phyloP scores from a whole-genome alignment of 768 basidiomycete species.

The Daedalea quercina region DNA sequence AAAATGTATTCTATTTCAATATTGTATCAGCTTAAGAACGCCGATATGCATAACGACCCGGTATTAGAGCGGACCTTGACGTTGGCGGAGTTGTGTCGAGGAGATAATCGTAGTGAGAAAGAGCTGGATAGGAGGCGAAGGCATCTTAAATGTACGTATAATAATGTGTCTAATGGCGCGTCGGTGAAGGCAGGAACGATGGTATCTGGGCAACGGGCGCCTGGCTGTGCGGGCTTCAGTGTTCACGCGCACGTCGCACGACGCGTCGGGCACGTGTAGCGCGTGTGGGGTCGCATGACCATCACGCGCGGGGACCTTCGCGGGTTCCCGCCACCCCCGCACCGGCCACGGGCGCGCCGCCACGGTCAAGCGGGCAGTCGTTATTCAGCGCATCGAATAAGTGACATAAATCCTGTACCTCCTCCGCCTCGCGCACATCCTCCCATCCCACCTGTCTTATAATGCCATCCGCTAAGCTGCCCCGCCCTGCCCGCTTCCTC shows the following conservation, averaged over 20 bases:
- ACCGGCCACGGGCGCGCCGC: neutral
- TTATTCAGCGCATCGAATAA: too few species aligned
- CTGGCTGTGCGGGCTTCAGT: too few species aligned
- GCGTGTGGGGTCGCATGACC: slow-evolving; percentile 8
- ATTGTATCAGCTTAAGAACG: neutral
- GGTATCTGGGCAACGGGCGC: too few species aligned
- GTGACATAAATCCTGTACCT: neutral
- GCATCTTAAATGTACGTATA: slow-evolving; percentile 38
- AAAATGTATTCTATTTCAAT: slow-evolving; percentile 66
- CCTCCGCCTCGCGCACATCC: neutral
- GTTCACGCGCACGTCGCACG: neutral
- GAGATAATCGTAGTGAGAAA: slow-evolving; percentile 89
- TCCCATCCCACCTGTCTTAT: neutral
- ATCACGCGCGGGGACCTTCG: slow-evolving; percentile 4
- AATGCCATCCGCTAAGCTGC: slow-evolving; percentile 12
- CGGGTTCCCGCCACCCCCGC: slow-evolving; percentile 5
- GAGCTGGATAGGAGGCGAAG: slow-evolving; percentile 76
- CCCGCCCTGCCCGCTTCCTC: slow-evolving; percentile 6
- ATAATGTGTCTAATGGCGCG: neutral
- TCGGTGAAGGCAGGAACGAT: neutral
- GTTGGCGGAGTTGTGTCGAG: slow-evolving; percentile 67
- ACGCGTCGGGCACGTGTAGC: slow-evolving; percentile 4
- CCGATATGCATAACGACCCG: neutral
- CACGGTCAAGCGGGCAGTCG: neutral
- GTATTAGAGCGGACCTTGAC: slow-evolving; percentile 52